These are phyloP conservation scores for Gastrodia elata DNA, from an alignment of 106 monocot species.

Conservation along the genomic window DNA sequence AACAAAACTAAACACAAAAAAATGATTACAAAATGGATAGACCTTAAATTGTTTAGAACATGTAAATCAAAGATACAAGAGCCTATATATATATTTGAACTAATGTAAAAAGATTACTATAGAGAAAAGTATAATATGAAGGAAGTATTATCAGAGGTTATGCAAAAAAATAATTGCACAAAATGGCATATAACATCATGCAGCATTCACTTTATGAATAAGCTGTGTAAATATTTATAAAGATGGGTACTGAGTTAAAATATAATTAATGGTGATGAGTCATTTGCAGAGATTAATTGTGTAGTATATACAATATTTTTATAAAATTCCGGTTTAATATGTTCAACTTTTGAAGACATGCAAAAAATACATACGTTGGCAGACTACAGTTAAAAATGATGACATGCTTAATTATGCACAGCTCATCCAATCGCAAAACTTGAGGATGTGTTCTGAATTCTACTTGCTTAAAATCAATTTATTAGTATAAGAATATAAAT, in stretches of 20 bases:
- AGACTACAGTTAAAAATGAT: neutral
- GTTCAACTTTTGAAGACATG: too few species aligned
- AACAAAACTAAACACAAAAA: too few species aligned
- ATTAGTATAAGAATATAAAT: neutral
- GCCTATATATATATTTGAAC: too few species aligned
- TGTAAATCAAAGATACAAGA: too few species aligned
- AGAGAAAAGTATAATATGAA: neutral
- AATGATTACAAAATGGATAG: too few species aligned
- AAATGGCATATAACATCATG: neutral
- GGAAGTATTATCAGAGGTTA: neutral
- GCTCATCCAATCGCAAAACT: neutral
- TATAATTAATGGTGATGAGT: neutral
- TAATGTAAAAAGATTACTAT: neutral
- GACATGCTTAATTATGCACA: neutral
- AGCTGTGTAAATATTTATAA: neutral
- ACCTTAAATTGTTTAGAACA: too few species aligned
- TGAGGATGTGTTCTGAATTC: neutral
- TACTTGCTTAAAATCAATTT: neutral
- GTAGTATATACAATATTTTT: too few species aligned
- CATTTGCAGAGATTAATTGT: too few species aligned
- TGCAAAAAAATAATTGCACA: neutral
- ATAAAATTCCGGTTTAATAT: too few species aligned
- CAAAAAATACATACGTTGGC: too few species aligned
- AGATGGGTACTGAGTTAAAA: neutral
- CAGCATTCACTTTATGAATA: neutral